phyloP scores from a whole-genome alignment of 2,329 filamentous ascomycete species.

The Aspergillus awamori region DNA sequence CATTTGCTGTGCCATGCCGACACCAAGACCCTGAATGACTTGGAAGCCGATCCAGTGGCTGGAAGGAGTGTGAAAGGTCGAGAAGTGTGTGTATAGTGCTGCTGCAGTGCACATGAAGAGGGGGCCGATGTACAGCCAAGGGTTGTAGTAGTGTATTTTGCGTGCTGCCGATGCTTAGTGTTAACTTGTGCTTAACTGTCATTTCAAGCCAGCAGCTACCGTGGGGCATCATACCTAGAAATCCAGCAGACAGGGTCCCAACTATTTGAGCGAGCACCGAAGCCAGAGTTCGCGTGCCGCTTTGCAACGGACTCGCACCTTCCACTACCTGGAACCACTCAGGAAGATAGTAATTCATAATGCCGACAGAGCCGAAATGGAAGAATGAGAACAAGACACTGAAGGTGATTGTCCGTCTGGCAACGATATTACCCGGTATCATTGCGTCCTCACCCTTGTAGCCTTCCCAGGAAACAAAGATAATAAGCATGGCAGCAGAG shows the following conservation, averaged over 20 bases:
- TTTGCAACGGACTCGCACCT: not conserved
- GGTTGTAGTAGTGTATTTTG: conserved; percentile 8
- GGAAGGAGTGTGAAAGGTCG: conserved; percentile 4
- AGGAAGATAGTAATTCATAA: not conserved
- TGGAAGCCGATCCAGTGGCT: conserved; percentile 14
- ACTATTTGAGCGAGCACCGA: not conserved
- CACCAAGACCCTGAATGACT: conserved; percentile 12
- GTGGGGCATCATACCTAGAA: not conserved
- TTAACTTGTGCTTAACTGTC: not conserved
- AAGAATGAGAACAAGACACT: not conserved
- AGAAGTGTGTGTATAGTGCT: conserved; percentile 8
- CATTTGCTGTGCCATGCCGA: conserved; percentile 13
- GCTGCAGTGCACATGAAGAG: conserved; percentile 8
- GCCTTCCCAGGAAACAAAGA: conserved; percentile 8
- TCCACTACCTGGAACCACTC: not conserved
- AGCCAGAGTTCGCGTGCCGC: not conserved
- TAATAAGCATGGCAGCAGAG: not conserved
- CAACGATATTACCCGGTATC: conserved; percentile 10
- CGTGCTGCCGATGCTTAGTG: not conserved
- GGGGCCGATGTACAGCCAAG: conserved; percentile 9
- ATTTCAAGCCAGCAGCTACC: no score
- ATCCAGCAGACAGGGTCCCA: not conserved
- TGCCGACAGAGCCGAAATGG: not conserved
- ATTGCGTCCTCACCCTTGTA: conserved; percentile 12
- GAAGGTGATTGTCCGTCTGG: not conserved